Evolutionary conservation across 2,329 filamentous ascomycete genomes (phyloP), one percentile per base, ranked within the genome.

Genomic region (Diplodia sapinea): DNA sequence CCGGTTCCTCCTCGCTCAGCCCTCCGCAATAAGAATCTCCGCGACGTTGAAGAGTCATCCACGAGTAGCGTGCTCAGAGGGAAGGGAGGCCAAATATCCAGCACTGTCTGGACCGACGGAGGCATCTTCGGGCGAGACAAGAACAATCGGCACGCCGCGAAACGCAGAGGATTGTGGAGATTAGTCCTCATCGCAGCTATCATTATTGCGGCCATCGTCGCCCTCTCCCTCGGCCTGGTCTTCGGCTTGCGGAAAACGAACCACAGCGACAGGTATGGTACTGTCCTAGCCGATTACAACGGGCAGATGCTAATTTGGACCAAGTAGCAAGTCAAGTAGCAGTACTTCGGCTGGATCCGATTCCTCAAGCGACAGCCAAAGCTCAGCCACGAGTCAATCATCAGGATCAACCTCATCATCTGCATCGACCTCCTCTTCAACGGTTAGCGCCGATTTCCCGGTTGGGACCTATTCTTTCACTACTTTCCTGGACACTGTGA

Each of bases 401-500:
- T 54, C 49, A 40, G 17, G n/a, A 38, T 9, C 43, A 5, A 65
- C 12, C 17, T 33, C 15, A 17, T 54, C 56, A n/a, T 52, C 56
- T 7, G 65, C 54, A 23, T 59, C 31, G 17, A 65, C 51, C 36
- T 29, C 54, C 15, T 54, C 70, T 33, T 61, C 70, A 4, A 70
- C 73, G 26, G 66, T 70, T 4, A 73, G 74, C 20, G 70, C 74
- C 13, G 74, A 78, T 65, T 90, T 90, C 72, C 89, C 89, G 1
- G 78, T 84, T 1, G 89, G 89, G 6, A 83, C 85, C n/a, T 91
- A 87, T 75, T 81, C 85, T 47, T 81, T 91, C 71, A 80, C 84
- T 7, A 87, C 87, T 26, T 85, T 84, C 68, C 84, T 91, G 49
- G 80, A 82, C 61, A 84, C 80, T 5, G 78, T 84, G 2, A 77